Evolutionary conservation across 192 early-diverging fungal species (phyloP).

Genomic region (Mortierella claussenii): DNA sequence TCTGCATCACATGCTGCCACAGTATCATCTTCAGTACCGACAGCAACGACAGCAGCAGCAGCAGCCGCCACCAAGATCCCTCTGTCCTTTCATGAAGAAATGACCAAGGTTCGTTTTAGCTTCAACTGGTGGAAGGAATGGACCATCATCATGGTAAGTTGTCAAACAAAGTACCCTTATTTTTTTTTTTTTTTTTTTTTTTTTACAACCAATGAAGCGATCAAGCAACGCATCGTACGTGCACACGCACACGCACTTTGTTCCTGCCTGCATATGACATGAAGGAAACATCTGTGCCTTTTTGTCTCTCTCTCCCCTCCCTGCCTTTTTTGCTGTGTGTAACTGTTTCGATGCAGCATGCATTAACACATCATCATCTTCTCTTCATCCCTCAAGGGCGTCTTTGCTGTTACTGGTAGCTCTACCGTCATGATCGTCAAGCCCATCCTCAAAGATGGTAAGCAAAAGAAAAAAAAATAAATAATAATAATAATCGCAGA

Average conservation of each 20-base stretch:
- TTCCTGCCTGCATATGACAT: too few relatives aligned
- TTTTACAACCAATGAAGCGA: too few relatives aligned
- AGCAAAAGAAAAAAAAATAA: too few relatives aligned
- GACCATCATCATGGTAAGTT: conserved; percentile 51
- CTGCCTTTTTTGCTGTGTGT: neutral
- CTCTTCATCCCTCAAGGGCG: conserved; percentile 15
- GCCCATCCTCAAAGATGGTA: conserved; percentile 49
- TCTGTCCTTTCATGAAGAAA: conserved; percentile 45
- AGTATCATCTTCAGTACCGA: too few relatives aligned
- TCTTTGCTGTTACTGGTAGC: conserved; percentile 58
- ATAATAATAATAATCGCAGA: too few relatives aligned
- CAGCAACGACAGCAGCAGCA: neutral
- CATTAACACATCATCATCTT: neutral
- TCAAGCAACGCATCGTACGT: too few relatives aligned
- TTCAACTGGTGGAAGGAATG: conserved; percentile 52
- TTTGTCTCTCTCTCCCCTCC: too few relatives aligned
- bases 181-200: too few relatives aligned
- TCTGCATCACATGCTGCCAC: neutral
- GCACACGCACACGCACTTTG: too few relatives aligned
- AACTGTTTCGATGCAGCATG: neutral
- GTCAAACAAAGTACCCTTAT: too few relatives aligned
- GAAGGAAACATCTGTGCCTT: too few relatives aligned
- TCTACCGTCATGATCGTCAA: conserved; percentile 56
- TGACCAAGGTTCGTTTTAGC: conserved; percentile 45
- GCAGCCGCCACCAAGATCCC: conserved; percentile 4